Percentiles rank a stretch among this genome's conserved stretches.
Conservation (phyloP, 371 early-diverging fungal genomes). For the Lichtheimia hyalospora region DNA sequence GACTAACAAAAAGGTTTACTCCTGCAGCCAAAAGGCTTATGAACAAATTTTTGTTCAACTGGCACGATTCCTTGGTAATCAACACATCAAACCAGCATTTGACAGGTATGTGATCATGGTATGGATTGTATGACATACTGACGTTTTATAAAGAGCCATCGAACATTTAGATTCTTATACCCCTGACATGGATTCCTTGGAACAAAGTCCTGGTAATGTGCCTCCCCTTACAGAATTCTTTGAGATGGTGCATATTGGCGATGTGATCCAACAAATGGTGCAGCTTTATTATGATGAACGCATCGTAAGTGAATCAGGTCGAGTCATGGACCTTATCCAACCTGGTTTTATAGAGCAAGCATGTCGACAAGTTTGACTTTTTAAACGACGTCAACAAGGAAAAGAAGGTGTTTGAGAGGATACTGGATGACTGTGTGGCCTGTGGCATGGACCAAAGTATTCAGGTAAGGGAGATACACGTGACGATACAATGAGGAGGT, state of each 20-base stretch:
- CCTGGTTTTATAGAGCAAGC: constrained; percentile 25
- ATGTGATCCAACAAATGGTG: constrained; percentile 86
- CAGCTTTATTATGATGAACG: constrained; percentile 80
- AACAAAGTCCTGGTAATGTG: constrained; percentile 27
- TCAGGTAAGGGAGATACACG: constrained; percentile 38
- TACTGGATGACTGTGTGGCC: constrained; percentile 84
- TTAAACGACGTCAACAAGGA: constrained; percentile 80
- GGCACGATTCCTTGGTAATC: constrained; percentile 56
- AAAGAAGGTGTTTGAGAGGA: constrained; percentile 77
- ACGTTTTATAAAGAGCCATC: constrained; percentile 50
- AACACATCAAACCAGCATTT: constrained; percentile 74
- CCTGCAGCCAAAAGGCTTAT: constrained; percentile 46
- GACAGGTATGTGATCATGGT: constrained; percentile 33
- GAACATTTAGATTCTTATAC: constrained; percentile 53
- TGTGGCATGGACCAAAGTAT: constrained; percentile 86
- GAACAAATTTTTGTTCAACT: constrained; percentile 66
- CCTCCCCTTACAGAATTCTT: constrained; percentile 76
- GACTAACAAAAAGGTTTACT: neutral
- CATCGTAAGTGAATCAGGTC: constrained; percentile 51
- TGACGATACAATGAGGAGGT: neutral
- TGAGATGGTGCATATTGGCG: constrained; percentile 85
- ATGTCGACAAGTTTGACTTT: constrained; percentile 84
- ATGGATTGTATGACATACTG: neutral
- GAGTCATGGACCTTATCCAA: neutral
- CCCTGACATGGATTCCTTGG: constrained; percentile 36